Evolutionary conservation across 2,329 filamentous ascomycete genomes (phyloP), one percentile per base, ranked within the genome.

Genomic region (Colletotrichum tamarilloi): DNA sequence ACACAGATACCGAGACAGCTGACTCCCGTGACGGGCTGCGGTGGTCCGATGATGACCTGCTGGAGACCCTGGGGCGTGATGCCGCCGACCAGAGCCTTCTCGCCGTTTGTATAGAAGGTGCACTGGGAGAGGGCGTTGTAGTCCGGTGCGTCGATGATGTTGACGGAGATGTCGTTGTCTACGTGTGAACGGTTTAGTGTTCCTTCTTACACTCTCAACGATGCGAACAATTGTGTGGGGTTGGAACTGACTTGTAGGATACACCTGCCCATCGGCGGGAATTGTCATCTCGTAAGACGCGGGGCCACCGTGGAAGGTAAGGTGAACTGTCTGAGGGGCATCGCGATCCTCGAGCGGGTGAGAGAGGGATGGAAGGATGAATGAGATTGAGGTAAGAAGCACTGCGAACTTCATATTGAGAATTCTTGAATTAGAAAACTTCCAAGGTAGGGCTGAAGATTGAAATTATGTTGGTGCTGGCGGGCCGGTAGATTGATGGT

Each of bases 241-340:
- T 9, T 26, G 28, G n/a, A 6, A 67, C 81, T 14, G 76, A 86
- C 84, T 81, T 24, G 85, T 87, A 4, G 75, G 56, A 64, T 84
- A 74, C 2, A 78, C 70, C 2, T 76, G 78, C 32, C 85, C 85
- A 68, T 88, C 83, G 7, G 84, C 83, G 11, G 82, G 81, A 30
- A 89, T 81, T 24, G 75, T 70, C 66, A 89, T 76, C 1, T 80
- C 74, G 76, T 87, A 88, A 3, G 79, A 79, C 19, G 81, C 81
- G 8, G 85, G 81, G 3, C 81, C 84, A 46, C 81, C 83, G 75
- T 85, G 81, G 76, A 88, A 87, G 24, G 77, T 85, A 62, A 88
- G 80, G 72, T 85, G 80, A 5, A 84, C 83, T 6, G 81, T 82
- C 56, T 84, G 82, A 19, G 79, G 74, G 52, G 76, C 77, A 46